phyloP scores from a whole-genome alignment of 441 rosid species.

The Cnidoscolus chayamansa region DNA sequence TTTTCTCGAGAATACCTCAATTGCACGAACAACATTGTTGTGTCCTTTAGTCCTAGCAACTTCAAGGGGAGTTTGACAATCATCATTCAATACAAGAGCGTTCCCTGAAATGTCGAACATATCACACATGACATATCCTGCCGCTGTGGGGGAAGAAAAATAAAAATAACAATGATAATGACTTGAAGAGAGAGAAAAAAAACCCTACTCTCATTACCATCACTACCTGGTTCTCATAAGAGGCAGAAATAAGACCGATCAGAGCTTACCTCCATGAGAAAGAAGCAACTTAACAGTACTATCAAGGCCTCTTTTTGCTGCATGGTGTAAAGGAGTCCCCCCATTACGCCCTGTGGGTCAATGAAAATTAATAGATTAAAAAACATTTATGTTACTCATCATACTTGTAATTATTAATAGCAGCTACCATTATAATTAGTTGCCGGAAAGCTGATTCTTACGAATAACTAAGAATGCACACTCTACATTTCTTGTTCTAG shows the following conservation, averaged over 20 bases:
- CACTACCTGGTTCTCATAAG: too few relatives aligned
- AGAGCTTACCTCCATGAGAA: slow-evolving; percentile 59
- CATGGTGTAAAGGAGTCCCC: slow-evolving; percentile 93
- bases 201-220: background rate
- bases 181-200: background rate
- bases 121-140: background rate
- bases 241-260: background rate
- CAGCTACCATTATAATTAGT: too few relatives aligned
- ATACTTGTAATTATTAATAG: too few relatives aligned
- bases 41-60: slow-evolving; percentile 78
- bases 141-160: background rate
- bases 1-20: slow-evolving; percentile 55
- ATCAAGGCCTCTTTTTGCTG: slow-evolving; percentile 86
- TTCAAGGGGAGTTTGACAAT: slow-evolving; percentile 81
- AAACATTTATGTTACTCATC: background rate
- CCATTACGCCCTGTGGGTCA: slow-evolving; percentile 62
- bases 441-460: background rate
- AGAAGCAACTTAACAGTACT: slow-evolving; percentile 75
- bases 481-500: background rate
- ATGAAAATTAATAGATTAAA: background rate
- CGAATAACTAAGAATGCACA: background rate
- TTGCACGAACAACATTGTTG: slow-evolving; percentile 62
- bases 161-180: background rate
- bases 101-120: slow-evolving; percentile 54
- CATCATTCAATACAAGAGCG: slow-evolving; percentile 81